Evolutionary conservation across 768 basidiomycete species (phyloP).

Genomic region (Tephrocybe sp.): DNA sequence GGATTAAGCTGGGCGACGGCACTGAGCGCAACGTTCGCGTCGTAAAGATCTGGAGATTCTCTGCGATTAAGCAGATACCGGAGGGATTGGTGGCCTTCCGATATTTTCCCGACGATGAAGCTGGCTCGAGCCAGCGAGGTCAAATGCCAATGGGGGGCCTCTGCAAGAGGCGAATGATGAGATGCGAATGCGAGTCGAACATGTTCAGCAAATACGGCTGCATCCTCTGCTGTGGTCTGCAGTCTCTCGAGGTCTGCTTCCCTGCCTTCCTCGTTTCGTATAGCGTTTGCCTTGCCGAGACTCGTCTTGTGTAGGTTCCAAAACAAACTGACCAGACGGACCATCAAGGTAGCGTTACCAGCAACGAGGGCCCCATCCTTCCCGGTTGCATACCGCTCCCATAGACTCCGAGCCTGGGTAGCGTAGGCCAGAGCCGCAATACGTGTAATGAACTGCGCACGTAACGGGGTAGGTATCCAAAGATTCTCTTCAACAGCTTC

Average conservation of each 20-base stretch:
- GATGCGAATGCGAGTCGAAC: slow-evolving; percentile 43
- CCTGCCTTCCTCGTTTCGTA: background rate
- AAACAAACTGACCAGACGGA: slow-evolving; percentile 53
- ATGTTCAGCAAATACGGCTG: slow-evolving; percentile 37
- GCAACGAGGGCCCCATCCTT: slow-evolving; percentile 38
- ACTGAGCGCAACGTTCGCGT: slow-evolving; percentile 62
- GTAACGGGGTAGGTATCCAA: slow-evolving; percentile 39
- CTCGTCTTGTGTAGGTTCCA: slow-evolving; percentile 24
- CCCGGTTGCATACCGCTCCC: slow-evolving; percentile 52
- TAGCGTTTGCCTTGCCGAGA: slow-evolving; percentile 4
- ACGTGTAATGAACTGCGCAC: slow-evolving; percentile 48
- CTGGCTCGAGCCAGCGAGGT: slow-evolving; percentile 63
- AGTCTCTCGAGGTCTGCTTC: slow-evolving; percentile 9
- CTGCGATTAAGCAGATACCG: slow-evolving; percentile 42
- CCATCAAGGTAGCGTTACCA: slow-evolving; percentile 41
- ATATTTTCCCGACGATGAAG: slow-evolving; percentile 51
- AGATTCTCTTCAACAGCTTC: slow-evolving; percentile 44
- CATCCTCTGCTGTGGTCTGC: slow-evolving; percentile 20
- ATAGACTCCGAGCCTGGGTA: slow-evolving; percentile 47
- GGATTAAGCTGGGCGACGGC: slow-evolving; percentile 51
- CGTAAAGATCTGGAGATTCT: slow-evolving; percentile 58
- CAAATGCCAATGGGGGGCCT: slow-evolving; percentile 47
- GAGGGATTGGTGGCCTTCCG: slow-evolving; percentile 47
- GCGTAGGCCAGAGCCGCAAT: slow-evolving; percentile 47
- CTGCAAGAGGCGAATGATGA: slow-evolving; percentile 42